These are phyloP conservation scores for Trichoderma lentiforme DNA, from an alignment of 2,329 filamentous ascomycete species.

Conservation along the genomic window DNA sequence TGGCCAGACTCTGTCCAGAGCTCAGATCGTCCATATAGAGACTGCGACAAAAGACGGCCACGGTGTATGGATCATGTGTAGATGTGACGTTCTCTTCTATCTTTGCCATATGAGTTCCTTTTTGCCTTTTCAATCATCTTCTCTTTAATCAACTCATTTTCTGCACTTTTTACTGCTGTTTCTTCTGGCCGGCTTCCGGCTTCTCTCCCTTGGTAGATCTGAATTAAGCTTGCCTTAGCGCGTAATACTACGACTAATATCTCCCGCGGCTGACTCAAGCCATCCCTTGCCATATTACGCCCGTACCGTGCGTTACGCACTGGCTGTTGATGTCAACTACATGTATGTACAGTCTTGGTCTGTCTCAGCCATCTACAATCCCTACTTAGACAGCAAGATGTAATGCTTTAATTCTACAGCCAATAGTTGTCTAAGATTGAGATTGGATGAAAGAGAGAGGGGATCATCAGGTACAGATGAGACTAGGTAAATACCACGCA, in stretches of 20 bases:
- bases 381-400: not conserved
- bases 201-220: not conserved
- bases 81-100: too few species aligned
- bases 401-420: too few species aligned
- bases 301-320: not conserved
- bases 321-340: not conserved
- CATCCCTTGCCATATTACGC: not conserved
- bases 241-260: constrained; percentile 15
- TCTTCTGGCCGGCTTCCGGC: not conserved
- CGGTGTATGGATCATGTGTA: not conserved
- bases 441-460: not conserved
- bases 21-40: not conserved
- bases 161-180: not conserved
- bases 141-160: not conserved
- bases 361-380: not conserved
- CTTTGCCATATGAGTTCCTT: not conserved
- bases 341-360: not conserved
- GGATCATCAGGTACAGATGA: not conserved
- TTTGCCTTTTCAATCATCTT: not conserved
- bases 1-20: not conserved
- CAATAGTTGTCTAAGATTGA: not conserved
- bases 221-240: constrained; percentile 12
- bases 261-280: not conserved
- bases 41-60: not conserved
- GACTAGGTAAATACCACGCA: not conserved